Evolutionary conservation across 495 filamentous ascomycete species (phyloP).

Genomic region (Aspergillus avenaceus): DNA sequence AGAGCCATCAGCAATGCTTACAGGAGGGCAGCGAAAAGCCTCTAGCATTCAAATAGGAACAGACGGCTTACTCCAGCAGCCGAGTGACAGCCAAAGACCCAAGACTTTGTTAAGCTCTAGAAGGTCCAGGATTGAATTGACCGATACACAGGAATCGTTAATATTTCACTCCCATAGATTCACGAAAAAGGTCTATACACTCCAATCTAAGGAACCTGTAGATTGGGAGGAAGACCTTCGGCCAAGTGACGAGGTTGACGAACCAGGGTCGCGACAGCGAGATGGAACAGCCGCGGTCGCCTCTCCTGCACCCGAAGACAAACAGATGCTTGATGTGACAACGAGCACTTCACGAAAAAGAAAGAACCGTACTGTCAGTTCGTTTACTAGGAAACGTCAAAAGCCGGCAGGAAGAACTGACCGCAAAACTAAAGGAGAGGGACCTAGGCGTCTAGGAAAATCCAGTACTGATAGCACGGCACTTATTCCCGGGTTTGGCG

Average conservation of each 20-base stretch:
- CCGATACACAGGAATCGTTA: slow-evolving; percentile 16
- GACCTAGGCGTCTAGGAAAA: too few relatives aligned
- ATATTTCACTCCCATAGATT: slow-evolving; percentile 4
- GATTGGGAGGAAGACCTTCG: slow-evolving; percentile 35
- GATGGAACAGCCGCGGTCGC: slow-evolving; percentile 11
- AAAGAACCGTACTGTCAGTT: background rate
- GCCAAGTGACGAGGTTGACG: slow-evolving; percentile 22
- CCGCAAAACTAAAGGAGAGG: background rate
- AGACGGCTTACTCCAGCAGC: background rate
- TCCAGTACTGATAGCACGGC: too few relatives aligned
- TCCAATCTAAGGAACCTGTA: slow-evolving; percentile 15
- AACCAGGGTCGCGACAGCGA: background rate
- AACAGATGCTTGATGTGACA: background rate
- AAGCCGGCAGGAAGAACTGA: background rate
- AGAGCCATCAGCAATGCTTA: background rate
- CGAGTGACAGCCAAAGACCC: background rate
- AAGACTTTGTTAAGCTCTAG: background rate
- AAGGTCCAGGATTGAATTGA: background rate
- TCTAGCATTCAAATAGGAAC: background rate
- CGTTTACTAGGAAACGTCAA: background rate
- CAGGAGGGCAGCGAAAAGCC: background rate
- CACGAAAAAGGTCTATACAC: slow-evolving; percentile 9
- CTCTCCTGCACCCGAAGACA: slow-evolving; percentile 13
- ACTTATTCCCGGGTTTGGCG: too few relatives aligned
- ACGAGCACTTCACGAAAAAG: slow-evolving; percentile 6